These are phyloP conservation scores for Sisymbrium irio DNA, from an alignment of 345 rosid species.

Conservation along the genomic window DNA sequence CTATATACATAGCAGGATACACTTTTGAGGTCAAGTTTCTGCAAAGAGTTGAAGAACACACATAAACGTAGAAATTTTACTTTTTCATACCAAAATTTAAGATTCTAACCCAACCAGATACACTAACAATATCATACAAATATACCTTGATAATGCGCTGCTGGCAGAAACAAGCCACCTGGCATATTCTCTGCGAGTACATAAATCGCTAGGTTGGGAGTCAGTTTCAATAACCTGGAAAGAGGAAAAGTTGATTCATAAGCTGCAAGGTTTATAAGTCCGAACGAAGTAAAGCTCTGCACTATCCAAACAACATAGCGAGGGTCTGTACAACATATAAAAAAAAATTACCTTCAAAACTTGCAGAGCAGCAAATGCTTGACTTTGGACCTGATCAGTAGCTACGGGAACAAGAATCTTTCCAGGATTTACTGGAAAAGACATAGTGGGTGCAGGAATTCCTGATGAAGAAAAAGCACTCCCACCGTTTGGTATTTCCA, in stretches of 20 bases:
- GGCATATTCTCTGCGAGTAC: conserved; percentile 91
- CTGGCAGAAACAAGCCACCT: conserved; percentile 93
- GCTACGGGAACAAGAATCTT: conserved; percentile 75
- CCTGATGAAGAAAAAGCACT: conserved; percentile 53
- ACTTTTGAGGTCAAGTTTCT: conserved; percentile 79
- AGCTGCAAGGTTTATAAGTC: conserved; percentile 9
- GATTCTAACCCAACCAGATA: conserved; percentile 15
- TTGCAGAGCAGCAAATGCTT: conserved; percentile 84
- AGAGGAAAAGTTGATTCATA: neutral
- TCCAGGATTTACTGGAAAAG: conserved; percentile 68
- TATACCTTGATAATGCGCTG: conserved; percentile 75
- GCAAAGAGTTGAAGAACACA: conserved; percentile 30
- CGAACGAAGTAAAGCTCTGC: conserved; percentile 2
- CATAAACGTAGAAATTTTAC: neutral
- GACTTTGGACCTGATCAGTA: conserved; percentile 89
- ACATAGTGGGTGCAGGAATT: conserved; percentile 84
- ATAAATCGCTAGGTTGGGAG: conserved; percentile 66
- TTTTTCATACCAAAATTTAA: conserved; percentile 1
- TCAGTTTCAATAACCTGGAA: conserved; percentile 83
- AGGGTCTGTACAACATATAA: neutral
- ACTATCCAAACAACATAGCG: conserved; percentile 13
- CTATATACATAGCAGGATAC: conserved; percentile 95
- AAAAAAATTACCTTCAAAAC: conserved; percentile 67
- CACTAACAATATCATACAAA: conserved; percentile 14
- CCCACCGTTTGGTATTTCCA: conserved; percentile 39